phyloP scores from a whole-genome alignment of 331 rosid species.

The Quercus lobata region DNA sequence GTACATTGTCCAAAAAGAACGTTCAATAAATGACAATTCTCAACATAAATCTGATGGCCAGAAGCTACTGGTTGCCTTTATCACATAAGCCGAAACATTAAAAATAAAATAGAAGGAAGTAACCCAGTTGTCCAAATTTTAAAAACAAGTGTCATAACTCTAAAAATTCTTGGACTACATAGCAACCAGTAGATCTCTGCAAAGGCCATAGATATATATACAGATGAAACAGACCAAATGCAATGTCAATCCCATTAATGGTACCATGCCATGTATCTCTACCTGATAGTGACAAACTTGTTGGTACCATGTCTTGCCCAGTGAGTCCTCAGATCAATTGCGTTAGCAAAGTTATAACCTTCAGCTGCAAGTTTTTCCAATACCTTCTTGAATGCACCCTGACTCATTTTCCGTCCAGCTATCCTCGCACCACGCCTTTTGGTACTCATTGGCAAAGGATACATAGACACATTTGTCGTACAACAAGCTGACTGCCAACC shows the following conservation, averaged over 20 bases:
- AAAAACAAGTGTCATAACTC: conserved; percentile 22
- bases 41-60: conserved; percentile 25
- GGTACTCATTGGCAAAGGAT: conserved; percentile 63
- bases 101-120: conserved; percentile 12
- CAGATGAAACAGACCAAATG: conserved; percentile 41
- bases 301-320: conserved; percentile 67
- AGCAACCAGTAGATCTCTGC: conserved; percentile 32
- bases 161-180: conserved; percentile 29
- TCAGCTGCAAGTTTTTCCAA: conserved; percentile 52
- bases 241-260: conserved; percentile 13
- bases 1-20: conserved; percentile 12
- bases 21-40: conserved; percentile 27
- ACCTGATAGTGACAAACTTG: conserved; percentile 60
- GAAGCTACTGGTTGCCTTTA: conserved; percentile 13
- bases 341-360: conserved; percentile 54
- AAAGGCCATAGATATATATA: conserved; percentile 47
- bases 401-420: conserved; percentile 61
- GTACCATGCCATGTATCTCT: conserved; percentile 21
- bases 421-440: conserved; percentile 61
- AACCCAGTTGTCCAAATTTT: conserved; percentile 2
- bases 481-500: conserved; percentile 63
- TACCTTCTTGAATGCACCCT: conserved; percentile 58
- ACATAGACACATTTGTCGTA: conserved; percentile 44
- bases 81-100: conserved; percentile 18
- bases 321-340: conserved; percentile 54